These are phyloP conservation scores for Corinectria fuckeliana DNA, from an alignment of 2,329 filamentous ascomycete genomes.

Conservation along the genomic window DNA sequence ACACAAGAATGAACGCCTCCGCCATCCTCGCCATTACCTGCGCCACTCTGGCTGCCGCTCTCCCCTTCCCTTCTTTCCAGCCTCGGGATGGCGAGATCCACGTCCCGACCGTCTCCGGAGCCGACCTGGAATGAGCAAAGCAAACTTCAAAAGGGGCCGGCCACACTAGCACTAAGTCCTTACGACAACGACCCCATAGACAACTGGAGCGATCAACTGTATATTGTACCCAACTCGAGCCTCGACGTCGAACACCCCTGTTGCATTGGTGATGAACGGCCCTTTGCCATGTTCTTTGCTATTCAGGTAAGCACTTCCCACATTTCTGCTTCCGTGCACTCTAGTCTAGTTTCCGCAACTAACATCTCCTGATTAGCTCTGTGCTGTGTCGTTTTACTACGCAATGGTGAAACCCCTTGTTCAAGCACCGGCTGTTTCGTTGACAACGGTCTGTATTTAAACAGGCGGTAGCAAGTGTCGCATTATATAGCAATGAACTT, in stretches of 20 bases:
- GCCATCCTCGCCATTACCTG: constrained; percentile 7
- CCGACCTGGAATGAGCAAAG: constrained; percentile 12
- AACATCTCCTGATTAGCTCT: neutral
- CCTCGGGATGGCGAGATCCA: constrained; percentile 1
- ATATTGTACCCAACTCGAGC: neutral
- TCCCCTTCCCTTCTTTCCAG: constrained; percentile 8
- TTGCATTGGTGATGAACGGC: neutral
- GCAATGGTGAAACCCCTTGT: neutral
- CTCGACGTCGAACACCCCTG: neutral
- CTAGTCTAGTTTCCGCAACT: too few species aligned
- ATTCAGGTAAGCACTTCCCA: neutral
- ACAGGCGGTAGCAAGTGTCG: neutral
- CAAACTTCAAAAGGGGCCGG: neutral
- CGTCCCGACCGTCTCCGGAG: constrained; percentile 6
- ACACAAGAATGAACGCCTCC: constrained; percentile 12
- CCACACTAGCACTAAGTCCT: neutral
- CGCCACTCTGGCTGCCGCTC: constrained; percentile 5
- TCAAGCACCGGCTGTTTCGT: neutral
- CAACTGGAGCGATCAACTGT: neutral
- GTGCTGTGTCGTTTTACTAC: neutral
- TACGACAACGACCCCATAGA: neutral
- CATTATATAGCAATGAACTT: neutral
- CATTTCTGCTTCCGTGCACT: too few species aligned
- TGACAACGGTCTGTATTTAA: neutral
- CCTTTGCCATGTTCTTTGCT: neutral